Base-by-base conservation (phyloP, 2,329 filamentous ascomycete genomes). In the Daldinia sp. region DNA sequence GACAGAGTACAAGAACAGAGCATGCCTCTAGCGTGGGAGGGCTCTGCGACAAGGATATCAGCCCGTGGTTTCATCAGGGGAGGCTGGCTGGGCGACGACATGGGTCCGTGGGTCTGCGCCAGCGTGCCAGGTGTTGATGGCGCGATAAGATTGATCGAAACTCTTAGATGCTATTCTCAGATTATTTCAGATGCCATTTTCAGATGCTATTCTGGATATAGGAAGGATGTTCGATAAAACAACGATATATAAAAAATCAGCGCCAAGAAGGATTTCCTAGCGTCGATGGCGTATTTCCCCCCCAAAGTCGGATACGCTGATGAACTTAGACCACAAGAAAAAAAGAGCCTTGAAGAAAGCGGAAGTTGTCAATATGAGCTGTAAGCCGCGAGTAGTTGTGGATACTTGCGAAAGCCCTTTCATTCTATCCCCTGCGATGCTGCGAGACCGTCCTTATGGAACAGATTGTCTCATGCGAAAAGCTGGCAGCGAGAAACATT, bases 11-110 rank as follows among this genome's bases (percentile, higher is more conserved):
- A 63, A 53, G 27, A 21, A 64, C 64, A 66, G 68, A 69, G 68
- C 63, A 68, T 60, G 66, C 64, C 63, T 70, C 59, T 71, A 68
- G 66, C 62, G 61, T 64, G 61, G 63, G 62, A 68, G 55, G 56
- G 66, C 55, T 67, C 65, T 70, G 65, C 62, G 66, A 67, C 71
- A 71, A 70, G 71, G 71, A 71, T 72, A 66, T 61, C 67, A 72
- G 69, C 71, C 72, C 70, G 67, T 68, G 68, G 72, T 74, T 74
- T 74, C 72, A 74, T 74, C 68, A 72, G 63, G 70, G 70, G 69
- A 66, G 59, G 67, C 63, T 69, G 65, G 67, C 58, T 64, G 57
- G 53, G 54, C 58, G 67, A 57, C 54, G 66, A 69, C 70, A 70
- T 61, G 70, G 72, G 68, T 50, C 47, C 58, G 39, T 25, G n/a